These are phyloP conservation scores for Glycyrrhiza uralensis DNA, from an alignment of 306 rosid genomes.

Conservation along the genomic window DNA sequence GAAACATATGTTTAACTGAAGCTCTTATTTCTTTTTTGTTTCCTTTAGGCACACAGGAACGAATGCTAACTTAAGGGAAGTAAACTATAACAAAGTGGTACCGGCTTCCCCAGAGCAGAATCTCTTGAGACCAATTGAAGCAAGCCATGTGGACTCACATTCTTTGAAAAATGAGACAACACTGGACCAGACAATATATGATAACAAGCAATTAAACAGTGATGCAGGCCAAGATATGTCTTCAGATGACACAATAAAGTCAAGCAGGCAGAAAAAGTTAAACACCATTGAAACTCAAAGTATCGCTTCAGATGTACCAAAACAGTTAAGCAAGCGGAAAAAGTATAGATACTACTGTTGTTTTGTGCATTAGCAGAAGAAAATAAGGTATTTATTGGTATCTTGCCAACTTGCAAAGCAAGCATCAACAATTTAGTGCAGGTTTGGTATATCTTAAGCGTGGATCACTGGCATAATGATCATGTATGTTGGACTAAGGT, in stretches of 20 bases:
- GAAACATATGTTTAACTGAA: neutral
- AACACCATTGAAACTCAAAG: neutral
- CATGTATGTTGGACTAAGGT: neutral
- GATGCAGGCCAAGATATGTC: conserved; percentile 2
- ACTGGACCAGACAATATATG: conserved; percentile 23
- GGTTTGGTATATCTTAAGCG: neutral
- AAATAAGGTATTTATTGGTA: neutral
- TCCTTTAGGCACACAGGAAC: conserved; percentile 47
- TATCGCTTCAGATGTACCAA: conserved; percentile 19
- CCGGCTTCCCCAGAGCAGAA: conserved; percentile 58
- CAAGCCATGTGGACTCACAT: conserved; percentile 22
- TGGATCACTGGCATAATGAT: neutral
- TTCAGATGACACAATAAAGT: conserved; percentile 22
- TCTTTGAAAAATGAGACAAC: conserved; percentile 26
- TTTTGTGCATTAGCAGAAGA: conserved; percentile 30
- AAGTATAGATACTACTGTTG: conserved; percentile 43
- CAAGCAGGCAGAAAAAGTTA: conserved; percentile 23
- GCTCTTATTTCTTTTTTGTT: neutral
- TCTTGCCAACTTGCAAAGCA: neutral
- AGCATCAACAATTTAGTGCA: neutral
- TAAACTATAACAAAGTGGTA: conserved; percentile 55
- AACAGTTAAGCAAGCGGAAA: conserved; percentile 23
- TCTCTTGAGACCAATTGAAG: conserved; percentile 31
- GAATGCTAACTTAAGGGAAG: conserved; percentile 51
- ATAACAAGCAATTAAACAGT: conserved; percentile 9